A percentile compares a stretch with the other conserved stretches of the same genome.
phyloP scores from a whole-genome alignment of 2,329 filamentous ascomycete species.

The Intubia oerlemansii region DNA sequence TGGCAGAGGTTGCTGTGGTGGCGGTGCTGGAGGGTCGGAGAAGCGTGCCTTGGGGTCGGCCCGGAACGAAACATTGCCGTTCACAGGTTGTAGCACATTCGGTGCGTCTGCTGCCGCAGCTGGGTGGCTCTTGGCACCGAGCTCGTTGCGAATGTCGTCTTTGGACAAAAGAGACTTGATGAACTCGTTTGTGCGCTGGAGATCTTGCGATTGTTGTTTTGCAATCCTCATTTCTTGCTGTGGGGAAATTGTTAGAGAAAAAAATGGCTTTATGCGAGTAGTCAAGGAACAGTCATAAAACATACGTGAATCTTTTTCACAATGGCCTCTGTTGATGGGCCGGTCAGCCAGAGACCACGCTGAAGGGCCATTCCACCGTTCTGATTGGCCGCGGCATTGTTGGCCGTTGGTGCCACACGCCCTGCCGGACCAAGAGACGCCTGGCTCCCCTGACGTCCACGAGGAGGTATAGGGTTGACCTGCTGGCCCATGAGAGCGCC shows the following conservation, averaged over 20 bases:
- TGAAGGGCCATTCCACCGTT: conserved; percentile 50
- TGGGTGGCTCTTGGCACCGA: conserved; percentile 23
- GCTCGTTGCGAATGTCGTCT: conserved; percentile 37
- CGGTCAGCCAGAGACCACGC: conserved; percentile 68
- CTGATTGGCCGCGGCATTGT: conserved; percentile 24
- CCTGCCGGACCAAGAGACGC: conserved; percentile 39
- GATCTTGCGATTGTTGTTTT: conserved; percentile 67
- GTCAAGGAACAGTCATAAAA: conserved; percentile 9
- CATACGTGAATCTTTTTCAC: conserved; percentile 69
- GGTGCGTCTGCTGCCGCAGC: conserved; percentile 13
- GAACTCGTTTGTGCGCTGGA: conserved; percentile 64
- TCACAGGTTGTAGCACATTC: too few relatives aligned
- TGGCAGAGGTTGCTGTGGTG: conserved; percentile 78
- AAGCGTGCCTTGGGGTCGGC: conserved; percentile 66
- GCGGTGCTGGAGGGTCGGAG: conserved; percentile 80
- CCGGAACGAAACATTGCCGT: conserved; percentile 29
- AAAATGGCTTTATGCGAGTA: too few relatives aligned
- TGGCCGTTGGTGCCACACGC: conserved; percentile 33
- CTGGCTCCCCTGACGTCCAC: conserved; percentile 48
- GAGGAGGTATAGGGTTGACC: conserved; percentile 42
- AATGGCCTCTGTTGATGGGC: conserved; percentile 84
- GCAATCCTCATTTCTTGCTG: conserved; percentile 83
- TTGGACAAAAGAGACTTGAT: conserved; percentile 56
- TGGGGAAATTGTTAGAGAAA: conserved; percentile 1
- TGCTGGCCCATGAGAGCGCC: conserved; percentile 47